Conservation (phyloP, 805 yeast genomes). For the Candida maesae region DNA sequence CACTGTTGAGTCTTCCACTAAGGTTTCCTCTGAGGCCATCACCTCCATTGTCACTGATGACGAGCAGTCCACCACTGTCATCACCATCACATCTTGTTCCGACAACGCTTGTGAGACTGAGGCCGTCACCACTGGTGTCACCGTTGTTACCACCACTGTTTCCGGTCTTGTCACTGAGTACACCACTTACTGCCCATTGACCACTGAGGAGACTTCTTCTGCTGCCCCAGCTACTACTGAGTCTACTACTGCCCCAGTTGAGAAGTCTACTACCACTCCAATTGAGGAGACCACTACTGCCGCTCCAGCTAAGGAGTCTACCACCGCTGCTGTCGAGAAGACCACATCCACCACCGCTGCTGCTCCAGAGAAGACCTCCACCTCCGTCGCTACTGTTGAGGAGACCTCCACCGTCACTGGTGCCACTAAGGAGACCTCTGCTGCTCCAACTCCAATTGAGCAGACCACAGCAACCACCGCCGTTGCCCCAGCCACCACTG, state of each 20-base stretch:
- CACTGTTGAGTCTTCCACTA: conserved; percentile 1
- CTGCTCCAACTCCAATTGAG: no score
- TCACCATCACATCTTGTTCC: conserved; percentile 9
- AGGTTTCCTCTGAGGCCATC: conserved; percentile 12
- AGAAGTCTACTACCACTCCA: no score
- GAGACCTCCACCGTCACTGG: background rate
- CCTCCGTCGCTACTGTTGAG: no score
- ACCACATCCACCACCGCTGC: background rate
- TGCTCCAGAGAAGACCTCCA: background rate
- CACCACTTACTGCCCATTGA: conserved; percentile 25
- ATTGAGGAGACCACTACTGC: background rate
- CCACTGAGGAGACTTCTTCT: background rate
- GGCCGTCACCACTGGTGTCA: conserved; percentile 8
- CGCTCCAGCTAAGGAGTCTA: no score
- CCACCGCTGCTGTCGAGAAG: no score
- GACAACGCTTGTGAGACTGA: conserved; percentile 2
- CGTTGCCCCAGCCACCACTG: background rate
- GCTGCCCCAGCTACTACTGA: background rate
- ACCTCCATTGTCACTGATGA: conserved; percentile 10
- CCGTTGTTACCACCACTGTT: conserved; percentile 6
- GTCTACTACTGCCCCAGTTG: background rate
- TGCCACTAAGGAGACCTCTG: no score
- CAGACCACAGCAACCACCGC: no score
- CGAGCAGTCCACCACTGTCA: conserved; percentile 1
- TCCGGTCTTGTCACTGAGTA: conserved; percentile 31